Evolutionary conservation across 2,329 filamentous ascomycete genomes (phyloP), one percentile per base, ranked within the genome.

Genomic region (Verticillium longisporum): DNA sequence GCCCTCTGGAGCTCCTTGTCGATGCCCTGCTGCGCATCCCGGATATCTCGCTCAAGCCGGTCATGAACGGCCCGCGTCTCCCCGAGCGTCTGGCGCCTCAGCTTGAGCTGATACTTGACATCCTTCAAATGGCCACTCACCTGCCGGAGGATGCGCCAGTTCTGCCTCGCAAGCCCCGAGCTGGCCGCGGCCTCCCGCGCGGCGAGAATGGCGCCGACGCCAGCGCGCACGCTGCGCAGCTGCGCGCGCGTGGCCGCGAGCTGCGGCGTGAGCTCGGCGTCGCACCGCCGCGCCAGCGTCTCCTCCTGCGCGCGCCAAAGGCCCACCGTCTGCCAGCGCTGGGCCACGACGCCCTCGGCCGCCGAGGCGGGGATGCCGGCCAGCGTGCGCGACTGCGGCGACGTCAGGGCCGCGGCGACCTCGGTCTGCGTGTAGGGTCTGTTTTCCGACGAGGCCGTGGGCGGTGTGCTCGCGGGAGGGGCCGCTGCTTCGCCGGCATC

Each of bases 91-190:
- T 64, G 64, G 56, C 64, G 61, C 53, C 61, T 62, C 59, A 56
- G 59, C 15, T 62, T 57, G 1, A 66, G 60, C 62, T 66, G 65
- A 32, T 59, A 61, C 4, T 61, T 59, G 18, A 67, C 57, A 56
- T 66, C 66, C 26, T 65, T 66, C 37, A 74, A 64, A 60, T 71
- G 66, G 59, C 61, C 64, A 31, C 68, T 69, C 2, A 72, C 63
- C 21, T 68, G 67, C 13, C 68, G 62, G 31, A 70, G 68, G 21
- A 72, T 68, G 11, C 66, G 64, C 4, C 65, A 59, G 33, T 62
- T 57, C 13, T 64, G 68, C 13, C 55, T 58, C 11, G 36, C 45
- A 33, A 67, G 60, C 9, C 62, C 56, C 4, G 62, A 45, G 3
- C 50, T 50, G 33, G 66, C 58, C 18, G 62, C 45, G 3, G 60